phyloP scores from a whole-genome alignment of 257 asterid species.

The Solanum verrucosum region DNA sequence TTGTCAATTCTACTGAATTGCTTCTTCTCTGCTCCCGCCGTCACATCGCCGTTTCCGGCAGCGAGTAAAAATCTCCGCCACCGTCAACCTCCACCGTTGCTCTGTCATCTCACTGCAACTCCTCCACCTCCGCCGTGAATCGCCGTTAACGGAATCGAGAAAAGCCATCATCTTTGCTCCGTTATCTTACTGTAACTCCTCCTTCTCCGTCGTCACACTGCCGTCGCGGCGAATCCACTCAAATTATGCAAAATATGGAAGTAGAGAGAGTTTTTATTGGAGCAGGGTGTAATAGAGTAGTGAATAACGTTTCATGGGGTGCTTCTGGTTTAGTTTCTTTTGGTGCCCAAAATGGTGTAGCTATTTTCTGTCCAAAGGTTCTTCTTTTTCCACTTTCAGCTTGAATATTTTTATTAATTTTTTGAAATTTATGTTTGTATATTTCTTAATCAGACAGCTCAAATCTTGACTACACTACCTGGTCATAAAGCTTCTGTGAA shows the following conservation, averaged over 20 bases:
- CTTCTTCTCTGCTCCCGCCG: not conserved
- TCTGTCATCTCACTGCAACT: not conserved
- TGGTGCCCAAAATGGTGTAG: conserved; percentile 90
- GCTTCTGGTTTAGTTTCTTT: conserved; percentile 74
- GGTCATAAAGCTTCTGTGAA: conserved; percentile 85
- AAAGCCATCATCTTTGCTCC: not conserved
- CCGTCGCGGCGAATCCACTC: not conserved
- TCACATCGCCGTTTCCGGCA: not conserved
- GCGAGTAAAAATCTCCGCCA: not conserved
- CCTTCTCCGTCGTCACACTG: not conserved
- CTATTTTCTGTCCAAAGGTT: conserved; percentile 88
- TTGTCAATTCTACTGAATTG: not conserved
- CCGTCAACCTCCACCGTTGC: not conserved
- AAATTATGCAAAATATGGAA: conserved; percentile 15
- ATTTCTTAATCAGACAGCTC: conserved; percentile 49
- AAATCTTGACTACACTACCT: conserved; percentile 81
- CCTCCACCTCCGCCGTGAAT: not conserved
- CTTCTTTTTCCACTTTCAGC: not conserved
- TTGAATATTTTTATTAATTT: not conserved
- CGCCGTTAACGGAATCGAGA: not conserved
- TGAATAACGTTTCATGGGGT: conserved; percentile 94
- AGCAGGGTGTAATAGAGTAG: conserved; percentile 86
- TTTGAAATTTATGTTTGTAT: not conserved
- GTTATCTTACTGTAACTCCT: not conserved
- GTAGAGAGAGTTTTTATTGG: conserved; percentile 64